Percentiles rank a stretch among this genome's conserved stretches.
phyloP scores from a whole-genome alignment of 2,329 filamentous ascomycete genomes.

The Tolypocladium ovalisporum region DNA sequence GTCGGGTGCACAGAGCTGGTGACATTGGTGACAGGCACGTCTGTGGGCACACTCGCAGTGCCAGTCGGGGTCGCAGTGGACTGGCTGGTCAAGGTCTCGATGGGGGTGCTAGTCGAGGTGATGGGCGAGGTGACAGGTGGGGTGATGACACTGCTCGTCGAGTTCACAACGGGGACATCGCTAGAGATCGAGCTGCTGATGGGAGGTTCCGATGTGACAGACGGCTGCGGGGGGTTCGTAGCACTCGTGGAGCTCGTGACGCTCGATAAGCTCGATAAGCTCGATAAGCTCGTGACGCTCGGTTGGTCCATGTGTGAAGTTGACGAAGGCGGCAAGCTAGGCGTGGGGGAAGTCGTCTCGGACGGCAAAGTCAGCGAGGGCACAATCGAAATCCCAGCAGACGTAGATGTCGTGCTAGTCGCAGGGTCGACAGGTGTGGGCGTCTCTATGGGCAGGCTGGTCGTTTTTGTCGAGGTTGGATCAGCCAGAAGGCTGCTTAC shows the following conservation, averaged over 20 bases:
- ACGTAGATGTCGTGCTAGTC: not conserved
- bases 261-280: too few relatives aligned
- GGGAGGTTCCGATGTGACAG: slow-evolving; percentile 1
- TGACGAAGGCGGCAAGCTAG: not conserved
- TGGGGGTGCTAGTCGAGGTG: not conserved
- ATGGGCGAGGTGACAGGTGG: not conserved
- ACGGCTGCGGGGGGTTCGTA: slow-evolving; percentile 2
- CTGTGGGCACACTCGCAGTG: slow-evolving; percentile 1
- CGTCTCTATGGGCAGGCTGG: not conserved
- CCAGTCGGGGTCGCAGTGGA: slow-evolving; percentile 1
- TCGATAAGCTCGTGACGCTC: too few relatives aligned
- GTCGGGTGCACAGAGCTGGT: not conserved
- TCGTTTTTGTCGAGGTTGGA: slow-evolving; percentile 3
- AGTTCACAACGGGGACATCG: slow-evolving; percentile 5
- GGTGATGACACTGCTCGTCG: not conserved
- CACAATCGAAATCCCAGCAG: not conserved
- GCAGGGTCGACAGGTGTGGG: not conserved
- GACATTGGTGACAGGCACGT: slow-evolving; percentile 2
- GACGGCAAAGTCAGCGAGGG: not conserved
- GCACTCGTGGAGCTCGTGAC: not conserved
- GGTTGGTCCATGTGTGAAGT: too few relatives aligned
- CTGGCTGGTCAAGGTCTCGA: not conserved
- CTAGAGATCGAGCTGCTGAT: slow-evolving; percentile 4
- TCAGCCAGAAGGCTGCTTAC: slow-evolving; percentile 9
- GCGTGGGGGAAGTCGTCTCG: not conserved